A percentile compares a stretch with the other conserved stretches of the same genome.
Evolutionary conservation across 108 stramenopile genomes (phyloP).

Genomic region (Skeletonema tropicum): DNA sequence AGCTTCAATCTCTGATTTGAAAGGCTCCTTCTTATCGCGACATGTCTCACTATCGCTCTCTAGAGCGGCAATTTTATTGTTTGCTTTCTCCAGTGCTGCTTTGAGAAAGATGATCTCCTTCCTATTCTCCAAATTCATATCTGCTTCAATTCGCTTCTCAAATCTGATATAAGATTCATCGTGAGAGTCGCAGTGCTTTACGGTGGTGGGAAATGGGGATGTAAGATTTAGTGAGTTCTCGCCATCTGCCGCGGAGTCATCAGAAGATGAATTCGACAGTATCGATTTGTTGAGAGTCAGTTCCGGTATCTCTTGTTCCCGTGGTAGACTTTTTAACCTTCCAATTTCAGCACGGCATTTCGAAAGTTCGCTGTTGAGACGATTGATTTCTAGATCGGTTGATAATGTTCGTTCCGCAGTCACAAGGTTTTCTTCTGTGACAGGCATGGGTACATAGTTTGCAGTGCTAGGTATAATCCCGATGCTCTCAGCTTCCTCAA

Average conservation of each 20-base stretch:
- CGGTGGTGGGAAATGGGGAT: slow-evolving; percentile 18
- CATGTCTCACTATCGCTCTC: slow-evolving; percentile 23
- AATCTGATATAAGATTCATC: slow-evolving; percentile 52
- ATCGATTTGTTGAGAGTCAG: slow-evolving; percentile 28
- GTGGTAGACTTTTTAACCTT: slow-evolving; percentile 55
- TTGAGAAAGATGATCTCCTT: slow-evolving; percentile 54
- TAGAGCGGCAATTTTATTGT: slow-evolving; percentile 53
- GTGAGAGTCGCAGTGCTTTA: slow-evolving; percentile 46
- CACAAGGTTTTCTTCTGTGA: slow-evolving; percentile 25
- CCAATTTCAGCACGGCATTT: slow-evolving; percentile 82
- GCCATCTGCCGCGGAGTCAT: slow-evolving; percentile 29
- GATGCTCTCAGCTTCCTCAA: slow-evolving; percentile 13
- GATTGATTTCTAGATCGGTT: slow-evolving; percentile 42
- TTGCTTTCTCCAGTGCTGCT: slow-evolving; percentile 70
- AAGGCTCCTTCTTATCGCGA: slow-evolving; percentile 26
- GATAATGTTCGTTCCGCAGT: slow-evolving; percentile 36
- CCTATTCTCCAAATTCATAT: slow-evolving; percentile 38
- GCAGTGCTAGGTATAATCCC: background rate
- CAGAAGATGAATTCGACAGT: slow-evolving; percentile 34
- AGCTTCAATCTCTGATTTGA: slow-evolving; percentile 47
- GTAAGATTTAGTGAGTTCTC: slow-evolving; percentile 37
- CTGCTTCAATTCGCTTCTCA: slow-evolving; percentile 40
- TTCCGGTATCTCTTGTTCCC: slow-evolving; percentile 16
- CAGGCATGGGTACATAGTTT: background rate
- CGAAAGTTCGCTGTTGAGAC: slow-evolving; percentile 70